Percentiles rank a stretch among this genome's conserved stretches.
These are phyloP conservation scores for Coniosporium apollinis DNA, from an alignment of 495 filamentous ascomycete genomes.

Conservation along the genomic window DNA sequence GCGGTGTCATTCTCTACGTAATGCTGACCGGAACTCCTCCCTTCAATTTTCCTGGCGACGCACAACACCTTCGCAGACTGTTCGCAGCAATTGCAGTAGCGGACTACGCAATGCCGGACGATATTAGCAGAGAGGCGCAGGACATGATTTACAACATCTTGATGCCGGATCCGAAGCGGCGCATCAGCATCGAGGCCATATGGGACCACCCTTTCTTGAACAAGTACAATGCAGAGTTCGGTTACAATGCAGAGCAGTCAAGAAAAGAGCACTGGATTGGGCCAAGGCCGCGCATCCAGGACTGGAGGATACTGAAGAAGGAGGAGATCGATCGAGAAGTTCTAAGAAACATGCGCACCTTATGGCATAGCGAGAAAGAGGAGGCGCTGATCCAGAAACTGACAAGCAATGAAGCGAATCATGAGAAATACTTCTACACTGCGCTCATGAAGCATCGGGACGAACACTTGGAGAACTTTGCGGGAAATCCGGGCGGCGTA, in stretches of 20 bases:
- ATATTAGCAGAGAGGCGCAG: conserved; percentile 52
- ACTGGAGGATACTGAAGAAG: conserved; percentile 33
- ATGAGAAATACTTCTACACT: conserved; percentile 83
- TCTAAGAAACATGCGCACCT: conserved; percentile 62
- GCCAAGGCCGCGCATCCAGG: conserved; percentile 32
- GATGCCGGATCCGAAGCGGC: conserved; percentile 49
- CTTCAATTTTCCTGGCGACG: conserved; percentile 36
- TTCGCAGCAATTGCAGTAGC: conserved; percentile 52
- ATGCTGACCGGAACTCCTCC: conserved; percentile 65
- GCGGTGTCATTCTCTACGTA: conserved; percentile 78
- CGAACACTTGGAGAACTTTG: conserved; percentile 69
- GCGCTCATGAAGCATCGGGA: conserved; percentile 66
- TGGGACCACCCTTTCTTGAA: conserved; percentile 70
- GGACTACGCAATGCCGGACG: conserved; percentile 50
- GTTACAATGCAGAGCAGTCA: conserved; percentile 19
- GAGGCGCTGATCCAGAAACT: conserved; percentile 51
- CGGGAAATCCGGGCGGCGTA: conserved; percentile 38
- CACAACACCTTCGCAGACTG: conserved; percentile 39
- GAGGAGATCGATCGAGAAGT: conserved; percentile 62
- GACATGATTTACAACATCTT: conserved; percentile 66
- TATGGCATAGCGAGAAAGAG: conserved; percentile 73
- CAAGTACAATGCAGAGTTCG: conserved; percentile 44
- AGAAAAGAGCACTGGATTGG: conserved; percentile 36
- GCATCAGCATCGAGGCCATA: conserved; percentile 61
- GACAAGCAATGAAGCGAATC: conserved; percentile 52